Evolutionary conservation across 2,329 filamentous ascomycete species (phyloP).

Genomic region (Aspergillus pseudoterreus): DNA sequence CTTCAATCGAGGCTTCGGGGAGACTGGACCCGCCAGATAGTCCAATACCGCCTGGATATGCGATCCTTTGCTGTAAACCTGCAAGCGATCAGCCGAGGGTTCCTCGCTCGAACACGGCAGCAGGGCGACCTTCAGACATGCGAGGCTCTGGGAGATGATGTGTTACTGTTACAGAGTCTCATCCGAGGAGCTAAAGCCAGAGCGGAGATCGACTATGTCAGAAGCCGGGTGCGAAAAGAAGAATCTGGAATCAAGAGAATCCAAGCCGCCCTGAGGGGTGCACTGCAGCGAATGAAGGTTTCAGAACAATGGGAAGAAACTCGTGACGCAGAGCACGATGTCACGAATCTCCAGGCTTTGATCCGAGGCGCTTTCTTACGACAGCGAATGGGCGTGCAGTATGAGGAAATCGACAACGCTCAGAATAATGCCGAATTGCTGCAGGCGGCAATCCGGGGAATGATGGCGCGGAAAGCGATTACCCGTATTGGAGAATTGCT

Average conservation of each 20-base stretch:
- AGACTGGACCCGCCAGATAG: conserved; percentile 79
- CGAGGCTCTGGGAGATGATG: conserved; percentile 65
- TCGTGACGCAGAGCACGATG: conserved; percentile 48
- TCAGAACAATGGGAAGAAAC: conserved; percentile 25
- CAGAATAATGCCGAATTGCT: conserved; percentile 49
- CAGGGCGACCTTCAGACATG: conserved; percentile 66
- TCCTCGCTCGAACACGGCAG: conserved; percentile 64
- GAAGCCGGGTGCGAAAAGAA: conserved; percentile 35
- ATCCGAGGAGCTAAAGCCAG: conserved; percentile 56
- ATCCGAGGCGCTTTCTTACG: conserved; percentile 65
- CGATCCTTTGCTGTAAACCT: conserved; percentile 71
- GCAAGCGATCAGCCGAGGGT: conserved; percentile 75
- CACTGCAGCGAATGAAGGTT: conserved; percentile 39
- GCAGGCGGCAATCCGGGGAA: conserved; percentile 60
- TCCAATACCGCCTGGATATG: conserved; percentile 80
- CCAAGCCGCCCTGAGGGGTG: conserved; percentile 55
- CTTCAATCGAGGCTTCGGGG: conserved; percentile 84
- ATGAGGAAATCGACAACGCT: conserved; percentile 44
- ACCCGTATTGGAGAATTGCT: conserved; percentile 23
- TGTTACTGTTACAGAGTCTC: conserved; percentile 78
- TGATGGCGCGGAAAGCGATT: conserved; percentile 38
- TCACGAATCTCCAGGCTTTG: conserved; percentile 62
- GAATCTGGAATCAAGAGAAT: conserved; percentile 46
- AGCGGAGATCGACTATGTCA: conserved; percentile 40
- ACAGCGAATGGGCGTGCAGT: conserved; percentile 32